Conservation (phyloP, 257 asterid species). For the Nicotiana knightiana region DNA sequence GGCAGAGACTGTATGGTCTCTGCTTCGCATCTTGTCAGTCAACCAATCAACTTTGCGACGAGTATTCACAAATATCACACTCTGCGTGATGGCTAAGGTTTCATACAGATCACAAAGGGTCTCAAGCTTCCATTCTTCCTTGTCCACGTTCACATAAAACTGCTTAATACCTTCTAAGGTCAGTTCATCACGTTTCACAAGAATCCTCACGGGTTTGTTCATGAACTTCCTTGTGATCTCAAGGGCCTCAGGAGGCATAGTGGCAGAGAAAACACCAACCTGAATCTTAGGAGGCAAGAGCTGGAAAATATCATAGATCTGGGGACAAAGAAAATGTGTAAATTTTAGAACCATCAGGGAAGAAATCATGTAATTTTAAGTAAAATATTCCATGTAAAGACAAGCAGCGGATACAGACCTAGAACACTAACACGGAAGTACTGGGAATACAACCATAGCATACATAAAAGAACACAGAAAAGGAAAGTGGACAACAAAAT, state of each 20-base stretch:
- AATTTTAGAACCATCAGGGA: conserved; percentile 1
- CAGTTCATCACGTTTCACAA: conserved; percentile 21
- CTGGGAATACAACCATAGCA: background rate
- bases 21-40: conserved; percentile 17
- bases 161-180: conserved; percentile 22
- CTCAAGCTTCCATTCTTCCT: conserved; percentile 21
- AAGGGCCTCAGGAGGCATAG: conserved; percentile 25
- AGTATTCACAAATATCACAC: conserved; percentile 23
- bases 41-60: conserved; percentile 19
- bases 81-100: conserved; percentile 19
- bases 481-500: background rate
- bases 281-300: conserved; percentile 20
- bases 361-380: background rate
- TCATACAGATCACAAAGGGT: conserved; percentile 18
- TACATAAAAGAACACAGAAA: background rate
- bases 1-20: conserved; percentile 21
- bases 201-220: conserved; percentile 24
- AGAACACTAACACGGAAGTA: background rate
- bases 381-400: background rate
- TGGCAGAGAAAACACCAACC: conserved; percentile 22
- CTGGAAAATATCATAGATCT: conserved; percentile 25
- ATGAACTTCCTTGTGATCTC: conserved; percentile 21
- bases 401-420: background rate
- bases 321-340: background rate
- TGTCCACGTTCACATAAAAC: conserved; percentile 11